Base-by-base conservation (phyloP, 495 filamentous ascomycete species). In the Tuber aestivum region DNA sequence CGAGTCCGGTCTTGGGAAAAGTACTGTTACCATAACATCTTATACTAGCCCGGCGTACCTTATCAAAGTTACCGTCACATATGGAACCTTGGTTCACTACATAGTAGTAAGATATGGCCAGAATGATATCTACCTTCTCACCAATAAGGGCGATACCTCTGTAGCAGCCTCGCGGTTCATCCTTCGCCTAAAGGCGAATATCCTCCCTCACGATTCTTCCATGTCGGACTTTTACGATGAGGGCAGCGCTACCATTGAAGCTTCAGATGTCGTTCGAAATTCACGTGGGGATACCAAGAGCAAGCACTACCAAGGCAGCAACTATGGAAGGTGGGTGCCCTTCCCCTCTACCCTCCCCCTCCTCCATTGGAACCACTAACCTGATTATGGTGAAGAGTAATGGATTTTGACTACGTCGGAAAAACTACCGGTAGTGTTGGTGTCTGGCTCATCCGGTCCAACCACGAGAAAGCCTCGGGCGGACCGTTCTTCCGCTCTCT, bases 391-490 rank as follows among this genome's bases (percentile, higher is more conserved):
- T 23, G 35, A 23, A 76, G 77, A 65, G 77, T 77, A 40, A 76
- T 71, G 21, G 74, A 78, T 45, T 78, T 77, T 65, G 77, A 78
- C 42, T 78, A 78, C 40, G 74, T 78, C 27, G 77, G 77, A 37
- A 78, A 78, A 56, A 77, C 77, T 3, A 76, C 77, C n/a, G 76
- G 74, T 7, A 72, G 41, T 40, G 74, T 74, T 27, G 72, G 75
- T 35, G 44, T 73, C 41, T 76, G 50, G 74, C 77, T 81, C 61
- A 82, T 77, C 69, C 74, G 74, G 40, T 73, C 72, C 48, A 83
- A 71, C 72, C 85, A 86, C 40, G 86, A 87, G 73, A 85, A 83
- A 50, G 86, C 86, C 3, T 85, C 86, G 12, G 86, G 86, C 27
- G 86, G 86, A 1, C 86, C 86, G 9, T 84, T 84, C 72, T 84